Conservation (phyloP, 179 eudicot species). For the Beta macrorhiza region DNA sequence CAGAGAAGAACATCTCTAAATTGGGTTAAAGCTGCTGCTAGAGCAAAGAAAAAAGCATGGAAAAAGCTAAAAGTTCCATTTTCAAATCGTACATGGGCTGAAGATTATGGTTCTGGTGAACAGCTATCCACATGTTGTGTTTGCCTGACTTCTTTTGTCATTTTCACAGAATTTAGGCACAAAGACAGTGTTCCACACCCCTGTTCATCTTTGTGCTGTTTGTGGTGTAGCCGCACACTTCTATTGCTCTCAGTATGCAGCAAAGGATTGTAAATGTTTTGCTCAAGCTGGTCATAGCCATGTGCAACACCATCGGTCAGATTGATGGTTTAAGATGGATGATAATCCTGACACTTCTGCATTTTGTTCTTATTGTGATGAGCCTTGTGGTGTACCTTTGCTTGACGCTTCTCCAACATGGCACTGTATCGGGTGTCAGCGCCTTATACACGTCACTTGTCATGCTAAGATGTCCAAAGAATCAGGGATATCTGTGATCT, state of each 20-base stretch:
- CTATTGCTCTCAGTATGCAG: conserved; percentile 63
- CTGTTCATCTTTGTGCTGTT: conserved; percentile 67
- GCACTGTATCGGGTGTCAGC: conserved; percentile 91
- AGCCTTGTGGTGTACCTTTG: conserved; percentile 83
- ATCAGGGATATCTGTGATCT: conserved; percentile 72
- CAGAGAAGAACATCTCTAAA: too few species aligned
- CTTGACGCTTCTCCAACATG: conserved; percentile 77
- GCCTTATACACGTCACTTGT: conserved; percentile 75
- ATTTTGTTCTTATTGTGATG: conserved; percentile 79
- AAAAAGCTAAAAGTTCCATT: conserved; percentile 21
- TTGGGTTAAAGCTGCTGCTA: conserved; percentile 90
- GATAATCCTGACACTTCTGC: conserved; percentile 75
- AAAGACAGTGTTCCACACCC: conserved; percentile 52
- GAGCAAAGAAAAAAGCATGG: conserved; percentile 57
- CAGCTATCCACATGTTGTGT: conserved; percentile 81
- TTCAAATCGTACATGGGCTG: conserved; percentile 75
- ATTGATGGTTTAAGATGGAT: conserved; percentile 70
- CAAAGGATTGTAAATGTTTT: conserved; percentile 79
- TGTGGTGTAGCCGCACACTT: conserved; percentile 83
- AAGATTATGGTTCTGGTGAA: conserved; percentile 62
- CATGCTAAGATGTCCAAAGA: conserved; percentile 77
- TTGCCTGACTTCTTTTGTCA: conserved; percentile 59
- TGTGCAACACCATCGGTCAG: conserved; percentile 88
- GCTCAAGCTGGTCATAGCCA: conserved; percentile 65
- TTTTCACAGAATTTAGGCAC: conserved; percentile 48